Percentiles rank a stretch among this genome's conserved stretches.
These are phyloP conservation scores for Nannochloropsis oceanica DNA, from an alignment of 108 stramenopile genomes.

Conservation along the genomic window DNA sequence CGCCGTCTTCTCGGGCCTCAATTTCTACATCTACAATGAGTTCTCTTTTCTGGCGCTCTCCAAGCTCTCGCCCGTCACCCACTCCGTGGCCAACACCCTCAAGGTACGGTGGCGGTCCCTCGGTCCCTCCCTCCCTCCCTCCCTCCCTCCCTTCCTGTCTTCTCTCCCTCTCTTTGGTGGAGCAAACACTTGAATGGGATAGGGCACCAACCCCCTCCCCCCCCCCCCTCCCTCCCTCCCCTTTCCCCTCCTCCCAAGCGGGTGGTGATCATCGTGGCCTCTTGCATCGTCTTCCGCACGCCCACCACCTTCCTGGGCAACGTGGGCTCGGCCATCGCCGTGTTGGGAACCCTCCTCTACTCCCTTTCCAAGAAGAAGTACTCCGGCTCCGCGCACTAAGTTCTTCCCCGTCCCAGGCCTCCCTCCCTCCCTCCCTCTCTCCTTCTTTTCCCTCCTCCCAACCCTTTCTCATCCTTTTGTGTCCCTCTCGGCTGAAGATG, in stretches of 20 bases:
- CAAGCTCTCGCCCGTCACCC: conserved; percentile 82
- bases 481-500: neutral
- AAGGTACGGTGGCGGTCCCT: conserved; percentile 52
- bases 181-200: neutral
- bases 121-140: conserved; percentile 42
- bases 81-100: conserved; percentile 85
- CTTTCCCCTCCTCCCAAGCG: neutral
- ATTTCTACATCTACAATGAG: conserved; percentile 87
- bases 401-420: neutral
- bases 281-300: conserved; percentile 70
- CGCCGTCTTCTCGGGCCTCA: conserved; percentile 43
- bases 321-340: conserved; percentile 73
- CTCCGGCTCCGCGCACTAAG: neutral
- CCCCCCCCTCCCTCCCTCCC: neutral
- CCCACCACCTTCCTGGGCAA: conserved; percentile 65
- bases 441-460: neutral
- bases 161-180: neutral
- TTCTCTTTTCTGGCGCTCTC: conserved; percentile 78
- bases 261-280: conserved; percentile 52
- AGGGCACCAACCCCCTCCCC: neutral
- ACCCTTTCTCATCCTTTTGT: too few relatives aligned
- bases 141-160: conserved; percentile 74
- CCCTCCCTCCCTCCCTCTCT: neutral
- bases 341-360: conserved; percentile 81
- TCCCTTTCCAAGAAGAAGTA: neutral